Base-by-base conservation (phyloP, 176 grass and related monocot species). In the Areca catechu region DNA sequence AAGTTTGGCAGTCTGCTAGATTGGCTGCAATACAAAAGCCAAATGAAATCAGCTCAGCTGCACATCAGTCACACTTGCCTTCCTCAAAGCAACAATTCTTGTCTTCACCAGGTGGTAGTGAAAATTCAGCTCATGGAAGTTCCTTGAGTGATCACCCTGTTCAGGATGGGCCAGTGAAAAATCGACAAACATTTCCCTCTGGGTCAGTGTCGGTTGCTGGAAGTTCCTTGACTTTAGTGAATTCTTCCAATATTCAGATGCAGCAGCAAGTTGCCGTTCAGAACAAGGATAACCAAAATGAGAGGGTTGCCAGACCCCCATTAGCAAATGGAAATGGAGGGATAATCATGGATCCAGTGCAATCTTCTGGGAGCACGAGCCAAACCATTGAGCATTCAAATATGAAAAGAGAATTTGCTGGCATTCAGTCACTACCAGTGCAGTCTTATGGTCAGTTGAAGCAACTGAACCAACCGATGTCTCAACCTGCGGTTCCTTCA, bases 1-100 rank as follows among this genome's bases (percentile, higher is more conserved):
- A 98, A 76, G 18, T 98, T 19, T 84, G 64, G 71, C 91, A 87
- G 59, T 64, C 70, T 4, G 70, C 48, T 57, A 84, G 76, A 34
- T 75, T 83, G 81, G 62, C 88, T 57, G 70, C 81, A 50, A 65
- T 84, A 60, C 91, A 87, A 67, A 86, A 85, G 74, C 80, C 81
- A 69, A 81, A 71, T 18, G 80, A 89, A 58, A 64, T 77, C 57
- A 75, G 64, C 61, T 73, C 83, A 60, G 57, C 58, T 54, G 55
- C 70, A 63, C 77, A 76, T 17, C 85, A 89, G 48, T 72, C 74
- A 61, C 5, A 43, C 10, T 43, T 67, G 50, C 51, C 24, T 16
- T 7, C 65, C 59, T 65, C 37, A 63, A 72, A 79, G 19, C 87
- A 90, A 60, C 81, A 75, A 68, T 50, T 67, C 50, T 47, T 80